These are phyloP conservation scores for Calophaca sinica DNA, from an alignment of 306 rosid species.

Conservation along the genomic window DNA sequence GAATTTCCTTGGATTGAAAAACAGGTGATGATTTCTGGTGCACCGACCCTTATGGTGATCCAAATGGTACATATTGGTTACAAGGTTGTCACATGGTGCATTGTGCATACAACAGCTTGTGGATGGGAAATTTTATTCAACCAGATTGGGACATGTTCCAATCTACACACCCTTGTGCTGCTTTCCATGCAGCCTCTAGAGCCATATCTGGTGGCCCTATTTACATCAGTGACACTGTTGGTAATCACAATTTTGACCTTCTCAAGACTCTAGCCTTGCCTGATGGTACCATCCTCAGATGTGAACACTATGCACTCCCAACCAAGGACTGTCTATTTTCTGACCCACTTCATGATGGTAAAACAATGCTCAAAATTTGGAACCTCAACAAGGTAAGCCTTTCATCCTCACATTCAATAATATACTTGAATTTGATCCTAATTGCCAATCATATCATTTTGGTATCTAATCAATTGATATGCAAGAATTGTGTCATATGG, in stretches of 20 bases:
- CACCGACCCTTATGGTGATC: conserved; percentile 90
- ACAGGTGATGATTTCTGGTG: conserved; percentile 98
- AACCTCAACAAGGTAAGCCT: conserved; percentile 78
- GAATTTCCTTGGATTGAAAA: not conserved
- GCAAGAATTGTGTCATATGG: not conserved
- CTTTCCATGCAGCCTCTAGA: conserved; percentile 92
- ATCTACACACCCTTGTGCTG: conserved; percentile 91
- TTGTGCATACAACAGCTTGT: conserved; percentile 89
- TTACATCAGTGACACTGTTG: conserved; percentile 81
- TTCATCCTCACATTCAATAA: not conserved
- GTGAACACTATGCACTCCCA: conserved; percentile 83
- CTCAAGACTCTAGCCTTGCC: conserved; percentile 78
- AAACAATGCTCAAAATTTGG: conserved; percentile 96
- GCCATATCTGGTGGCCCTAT: conserved; percentile 98
- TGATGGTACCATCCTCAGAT: conserved; percentile 88
- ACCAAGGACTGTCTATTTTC: conserved; percentile 81
- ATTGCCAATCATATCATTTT: not conserved
- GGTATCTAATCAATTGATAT: not conserved
- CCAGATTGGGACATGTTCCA: conserved; percentile 99
- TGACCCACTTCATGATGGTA: conserved; percentile 92
- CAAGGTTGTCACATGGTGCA: conserved; percentile 99
- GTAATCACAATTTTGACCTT: conserved; percentile 81
- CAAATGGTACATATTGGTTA: conserved; percentile 91
- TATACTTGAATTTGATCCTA: not conserved
- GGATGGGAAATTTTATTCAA: conserved; percentile 97